phyloP scores from a whole-genome alignment of 1,139 yeast species.

The Kodamaea plutei region DNA sequence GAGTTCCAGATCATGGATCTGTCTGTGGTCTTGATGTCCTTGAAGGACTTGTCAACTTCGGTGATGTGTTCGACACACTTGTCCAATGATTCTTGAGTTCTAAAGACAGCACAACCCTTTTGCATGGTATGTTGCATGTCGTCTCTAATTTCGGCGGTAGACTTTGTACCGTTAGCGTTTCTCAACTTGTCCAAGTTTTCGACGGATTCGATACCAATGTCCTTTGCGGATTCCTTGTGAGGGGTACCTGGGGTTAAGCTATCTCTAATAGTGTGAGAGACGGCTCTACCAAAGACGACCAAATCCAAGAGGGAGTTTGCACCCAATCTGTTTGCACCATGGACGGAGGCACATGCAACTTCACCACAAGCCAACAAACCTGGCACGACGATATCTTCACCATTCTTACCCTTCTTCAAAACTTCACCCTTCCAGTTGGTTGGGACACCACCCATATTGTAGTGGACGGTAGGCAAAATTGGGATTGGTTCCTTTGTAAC shows the following conservation, averaged over 20 bases:
- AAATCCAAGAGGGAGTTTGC: conserved; percentile 97
- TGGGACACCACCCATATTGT: conserved; percentile 99
- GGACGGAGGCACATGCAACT: conserved; percentile 98
- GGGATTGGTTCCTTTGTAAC: conserved; percentile 99
- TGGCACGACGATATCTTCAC: conserved; percentile 87
- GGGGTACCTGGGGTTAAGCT: conserved; percentile 86
- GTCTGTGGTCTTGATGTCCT: conserved; percentile 77
- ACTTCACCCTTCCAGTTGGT: conserved; percentile 97
- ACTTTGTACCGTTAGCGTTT: conserved; percentile 73
- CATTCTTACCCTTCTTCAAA: conserved; percentile 75
- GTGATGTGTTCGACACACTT: conserved; percentile 82
- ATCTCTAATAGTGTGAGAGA: conserved; percentile 85
- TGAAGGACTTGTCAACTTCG: conserved; percentile 68
- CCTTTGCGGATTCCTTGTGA: conserved; percentile 69
- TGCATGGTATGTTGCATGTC: conserved; percentile 97
- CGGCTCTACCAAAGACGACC: conserved; percentile 98
- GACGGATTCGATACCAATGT: conserved; percentile 84
- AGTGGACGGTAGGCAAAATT: conserved; percentile 95
- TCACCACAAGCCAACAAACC: conserved; percentile 98
- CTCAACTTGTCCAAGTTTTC: conserved; percentile 87
- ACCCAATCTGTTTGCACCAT: conserved; percentile 98
- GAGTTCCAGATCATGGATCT: conserved; percentile 99
- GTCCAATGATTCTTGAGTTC: conserved; percentile 89
- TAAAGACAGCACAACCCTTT: conserved; percentile 93
- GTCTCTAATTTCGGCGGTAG: conserved; percentile 86